Conservation (phyloP, 192 early-diverging fungal species). For the Coemansia erecta region DNA sequence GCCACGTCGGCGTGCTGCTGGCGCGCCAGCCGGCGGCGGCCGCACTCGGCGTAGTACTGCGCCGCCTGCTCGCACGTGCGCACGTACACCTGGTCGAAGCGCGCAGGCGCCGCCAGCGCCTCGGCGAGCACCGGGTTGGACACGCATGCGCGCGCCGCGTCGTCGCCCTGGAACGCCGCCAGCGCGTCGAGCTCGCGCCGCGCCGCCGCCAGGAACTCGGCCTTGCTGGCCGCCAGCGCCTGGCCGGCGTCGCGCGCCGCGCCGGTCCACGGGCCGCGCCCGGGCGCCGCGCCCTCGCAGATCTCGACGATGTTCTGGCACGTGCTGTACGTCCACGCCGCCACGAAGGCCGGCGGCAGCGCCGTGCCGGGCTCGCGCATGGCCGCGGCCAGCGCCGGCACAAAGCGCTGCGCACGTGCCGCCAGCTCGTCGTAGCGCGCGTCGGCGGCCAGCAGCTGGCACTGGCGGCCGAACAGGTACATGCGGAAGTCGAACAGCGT, state of each 20-base stretch:
- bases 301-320: slow-evolving; percentile 53
- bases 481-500: slow-evolving; percentile 95
- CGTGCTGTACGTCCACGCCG: slow-evolving; percentile 48
- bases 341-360: slow-evolving; percentile 31
- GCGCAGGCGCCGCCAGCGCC: slow-evolving; percentile 32
- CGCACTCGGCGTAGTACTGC: slow-evolving; percentile 49
- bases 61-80: slow-evolving; percentile 50
- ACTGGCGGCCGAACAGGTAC: slow-evolving; percentile 94
- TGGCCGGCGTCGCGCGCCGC: not conserved
- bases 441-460: slow-evolving; percentile 68
- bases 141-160: slow-evolving; percentile 6
- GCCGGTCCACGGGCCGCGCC: slow-evolving; percentile 4
- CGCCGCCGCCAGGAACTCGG: slow-evolving; percentile 46
- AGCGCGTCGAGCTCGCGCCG: slow-evolving; percentile 47
- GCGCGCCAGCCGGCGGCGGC: slow-evolving; percentile 39
- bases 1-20: slow-evolving; percentile 47
- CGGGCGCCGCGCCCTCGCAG: slow-evolving; percentile 29
- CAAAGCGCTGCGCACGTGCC: slow-evolving; percentile 37
- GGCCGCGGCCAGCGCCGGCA: slow-evolving; percentile 23
- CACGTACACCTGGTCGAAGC: slow-evolving; percentile 52
- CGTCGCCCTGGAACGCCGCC: slow-evolving; percentile 23
- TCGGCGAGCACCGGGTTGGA: slow-evolving; percentile 50
- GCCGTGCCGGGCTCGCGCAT: slow-evolving; percentile 45
- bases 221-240: slow-evolving; percentile 42
- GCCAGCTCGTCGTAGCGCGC: slow-evolving; percentile 49